Conservation (phyloP, 371 early-diverging fungal species). For the Chytridium lagenaria region DNA sequence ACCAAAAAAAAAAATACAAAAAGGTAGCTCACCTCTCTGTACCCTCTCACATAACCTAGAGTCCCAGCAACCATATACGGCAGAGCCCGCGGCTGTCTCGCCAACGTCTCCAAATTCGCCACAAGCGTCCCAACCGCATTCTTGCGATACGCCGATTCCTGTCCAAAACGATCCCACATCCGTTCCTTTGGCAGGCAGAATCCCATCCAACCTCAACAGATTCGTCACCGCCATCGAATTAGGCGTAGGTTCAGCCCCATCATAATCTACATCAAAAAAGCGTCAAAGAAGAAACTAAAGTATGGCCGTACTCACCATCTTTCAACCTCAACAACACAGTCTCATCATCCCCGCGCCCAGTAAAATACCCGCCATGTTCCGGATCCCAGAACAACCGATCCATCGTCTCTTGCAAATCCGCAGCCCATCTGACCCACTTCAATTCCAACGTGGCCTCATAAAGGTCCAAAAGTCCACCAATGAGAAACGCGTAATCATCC, state of each 20-base stretch:
- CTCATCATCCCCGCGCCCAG: slow-evolving; percentile 52
- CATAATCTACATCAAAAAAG: slow-evolving; percentile 54
- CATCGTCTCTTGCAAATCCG: slow-evolving; percentile 60
- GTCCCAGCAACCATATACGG: slow-evolving; percentile 27
- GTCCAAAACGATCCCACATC: neutral
- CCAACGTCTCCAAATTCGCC: slow-evolving; percentile 10
- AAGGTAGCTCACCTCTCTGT: slow-evolving; percentile 18
- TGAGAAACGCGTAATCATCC: slow-evolving; percentile 67
- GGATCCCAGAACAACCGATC: slow-evolving; percentile 66
- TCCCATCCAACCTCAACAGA: slow-evolving; percentile 34
- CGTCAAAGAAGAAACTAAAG: neutral
- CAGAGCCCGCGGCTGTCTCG: slow-evolving; percentile 17
- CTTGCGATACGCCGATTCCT: neutral
- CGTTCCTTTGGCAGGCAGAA: slow-evolving; percentile 9
- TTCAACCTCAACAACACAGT: slow-evolving; percentile 64
- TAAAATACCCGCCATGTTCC: slow-evolving; percentile 61
- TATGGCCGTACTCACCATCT: slow-evolving; percentile 55
- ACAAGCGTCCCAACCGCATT: slow-evolving; percentile 15
- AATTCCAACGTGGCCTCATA: slow-evolving; percentile 63
- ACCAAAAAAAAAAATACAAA: neutral
- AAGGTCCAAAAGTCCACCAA: slow-evolving; percentile 57
- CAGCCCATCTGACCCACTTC: slow-evolving; percentile 66
- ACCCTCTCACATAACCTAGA: slow-evolving; percentile 18
- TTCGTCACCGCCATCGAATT: slow-evolving; percentile 38
- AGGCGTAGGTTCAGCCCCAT: slow-evolving; percentile 72